Base-by-base conservation (phyloP, 257 asterid species). In the Nicotiana tabacum region DNA sequence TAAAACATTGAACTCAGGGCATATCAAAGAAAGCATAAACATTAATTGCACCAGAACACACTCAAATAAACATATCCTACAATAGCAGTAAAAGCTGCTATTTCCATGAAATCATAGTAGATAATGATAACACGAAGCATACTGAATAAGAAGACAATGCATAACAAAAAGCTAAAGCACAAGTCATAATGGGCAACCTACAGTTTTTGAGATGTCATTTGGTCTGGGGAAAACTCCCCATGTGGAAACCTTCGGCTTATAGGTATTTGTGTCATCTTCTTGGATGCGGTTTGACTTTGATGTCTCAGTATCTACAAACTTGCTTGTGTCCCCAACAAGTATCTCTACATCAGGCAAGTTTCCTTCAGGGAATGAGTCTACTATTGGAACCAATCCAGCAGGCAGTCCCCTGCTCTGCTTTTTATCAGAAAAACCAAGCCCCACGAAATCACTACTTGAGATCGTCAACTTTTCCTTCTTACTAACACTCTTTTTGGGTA, bases 161-260 rank as follows among this genome's bases (percentile, higher is more conserved):
- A 74, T 74, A 13, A 74, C 37, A 27, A 48, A 46, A 74, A 27
- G 39, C 62, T 13, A 27, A n/a, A 74, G 16, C 39, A 48, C 27
- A 48, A 74, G 62, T 74, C 24, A 74, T 27, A 24, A 24, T 79
- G 81, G 77, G 78, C 37, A 83, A 72, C 93, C 86, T 89, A 96
- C 99, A 5, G 98, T 79, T 87, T 90, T 88, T 0, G 99, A 94
- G 82, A 96, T 96, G 90, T 96, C 83, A 77, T 83, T 90, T 5
- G 98, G 98, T 84, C 98, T 93, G 7, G 98, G 98, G 82, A 96
- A 96, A 87, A 94, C 92, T 70, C 99, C 99, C 98, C 99, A 96
- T 15, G 98, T 96, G 81, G 99, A 94, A 83, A 94, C 98, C 92
- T 92, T 96, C 7, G 99, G 99, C 90, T 91, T 96, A 80, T 93